These are phyloP conservation scores for Alternaria arborescens DNA, from an alignment of 2,329 filamentous ascomycete genomes.

Conservation along the genomic window DNA sequence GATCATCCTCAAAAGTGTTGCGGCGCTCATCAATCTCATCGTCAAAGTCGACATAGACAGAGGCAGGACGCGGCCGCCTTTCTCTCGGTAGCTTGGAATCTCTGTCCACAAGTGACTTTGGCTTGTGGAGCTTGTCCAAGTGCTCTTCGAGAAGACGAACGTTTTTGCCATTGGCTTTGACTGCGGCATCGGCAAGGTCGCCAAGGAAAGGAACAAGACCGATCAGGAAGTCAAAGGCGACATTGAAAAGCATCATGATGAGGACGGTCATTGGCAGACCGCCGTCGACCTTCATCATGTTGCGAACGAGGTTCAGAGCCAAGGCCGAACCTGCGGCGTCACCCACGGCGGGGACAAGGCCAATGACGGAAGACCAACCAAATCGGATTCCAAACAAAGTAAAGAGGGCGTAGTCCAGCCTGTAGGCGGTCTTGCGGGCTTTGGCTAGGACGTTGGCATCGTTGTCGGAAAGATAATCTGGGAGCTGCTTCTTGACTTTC, in stretches of 20 bases:
- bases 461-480: constrained; percentile 80
- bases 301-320: constrained; percentile 72
- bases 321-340: constrained; percentile 54
- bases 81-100: constrained; percentile 31
- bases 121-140: constrained; percentile 72
- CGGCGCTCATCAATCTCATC: constrained; percentile 48
- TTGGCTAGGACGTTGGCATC: constrained; percentile 84
- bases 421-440: constrained; percentile 85
- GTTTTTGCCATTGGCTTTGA: constrained; percentile 80
- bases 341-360: constrained; percentile 78
- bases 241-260: constrained; percentile 80
- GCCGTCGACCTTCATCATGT: constrained; percentile 77
- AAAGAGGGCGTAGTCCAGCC: constrained; percentile 84
- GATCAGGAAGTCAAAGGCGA: constrained; percentile 75
- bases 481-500: constrained; percentile 85
- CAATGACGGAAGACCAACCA: constrained; percentile 89
- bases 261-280: constrained; percentile 71
- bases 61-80: constrained; percentile 53
- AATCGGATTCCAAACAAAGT: constrained; percentile 82
- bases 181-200: constrained; percentile 76
- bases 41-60: constrained; percentile 57
- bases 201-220: constrained; percentile 79
- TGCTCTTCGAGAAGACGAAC: constrained; percentile 73
- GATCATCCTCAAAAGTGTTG: constrained; percentile 31
- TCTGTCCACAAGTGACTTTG: constrained; percentile 38